These are phyloP conservation scores for Saccharum officinarum DNA, from an alignment of 176 grass and related monocot genomes.

Conservation along the genomic window DNA sequence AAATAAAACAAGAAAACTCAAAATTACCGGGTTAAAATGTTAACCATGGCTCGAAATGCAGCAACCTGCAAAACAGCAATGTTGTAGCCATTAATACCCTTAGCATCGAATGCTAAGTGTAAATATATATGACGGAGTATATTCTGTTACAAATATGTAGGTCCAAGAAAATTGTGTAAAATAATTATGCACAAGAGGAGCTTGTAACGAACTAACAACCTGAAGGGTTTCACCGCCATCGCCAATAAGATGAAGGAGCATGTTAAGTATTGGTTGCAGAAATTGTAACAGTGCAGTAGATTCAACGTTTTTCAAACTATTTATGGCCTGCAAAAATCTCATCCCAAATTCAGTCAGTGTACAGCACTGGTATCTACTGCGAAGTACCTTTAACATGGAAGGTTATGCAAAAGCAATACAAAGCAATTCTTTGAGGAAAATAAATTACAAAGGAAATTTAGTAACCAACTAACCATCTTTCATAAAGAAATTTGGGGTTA, in stretches of 20 bases:
- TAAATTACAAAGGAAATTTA: conserved; percentile 5
- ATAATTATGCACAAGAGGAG: conserved; percentile 31
- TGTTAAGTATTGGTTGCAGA: conserved; percentile 96
- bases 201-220: conserved; percentile 52
- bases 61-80: conserved; percentile 67
- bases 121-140: conserved; percentile 24
- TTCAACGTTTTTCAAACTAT: conserved; percentile 99
- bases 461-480: neutral
- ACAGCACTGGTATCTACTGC: neutral
- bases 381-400: conserved; percentile 20
- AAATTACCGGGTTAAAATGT: conserved; percentile 89
- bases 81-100: neutral
- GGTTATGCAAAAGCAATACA: neutral
- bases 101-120: conserved; percentile 28
- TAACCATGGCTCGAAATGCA: conserved; percentile 99
- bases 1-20: conserved; percentile 28
- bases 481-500: neutral
- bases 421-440: neutral
- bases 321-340: conserved; percentile 77
- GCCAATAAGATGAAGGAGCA: conserved; percentile 98
- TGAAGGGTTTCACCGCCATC: conserved; percentile 99
- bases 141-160: conserved; percentile 9
- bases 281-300: conserved; percentile 87
- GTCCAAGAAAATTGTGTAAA: conserved; percentile 5
- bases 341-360: conserved; percentile 12